Percentiles rank a stretch among this genome's conserved stretches.
Conservation (phyloP, 768 basidiomycete species). For the Boletus rubescentipes region DNA sequence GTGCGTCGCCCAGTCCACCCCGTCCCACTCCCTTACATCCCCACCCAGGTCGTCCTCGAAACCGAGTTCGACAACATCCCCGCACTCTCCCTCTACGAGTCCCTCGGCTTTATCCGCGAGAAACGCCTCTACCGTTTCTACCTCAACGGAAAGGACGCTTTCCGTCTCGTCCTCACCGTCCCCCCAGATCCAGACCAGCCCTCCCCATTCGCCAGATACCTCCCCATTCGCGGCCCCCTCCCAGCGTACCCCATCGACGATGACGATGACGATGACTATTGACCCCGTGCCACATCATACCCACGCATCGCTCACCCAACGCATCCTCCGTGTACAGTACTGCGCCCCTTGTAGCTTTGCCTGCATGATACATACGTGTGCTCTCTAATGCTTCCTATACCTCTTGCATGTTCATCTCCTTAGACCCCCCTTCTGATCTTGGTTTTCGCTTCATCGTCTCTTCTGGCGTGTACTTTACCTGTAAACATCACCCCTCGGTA, state of each 20-base stretch:
- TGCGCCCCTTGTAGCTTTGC: neutral
- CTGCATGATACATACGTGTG: constrained; percentile 11
- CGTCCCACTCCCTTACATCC: neutral
- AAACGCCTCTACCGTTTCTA: constrained; percentile 95
- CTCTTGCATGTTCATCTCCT: neutral
- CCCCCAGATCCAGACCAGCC: constrained; percentile 36
- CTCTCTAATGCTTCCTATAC: constrained; percentile 4
- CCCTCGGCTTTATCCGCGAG: constrained; percentile 93
- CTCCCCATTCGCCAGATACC: constrained; percentile 7
- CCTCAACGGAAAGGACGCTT: constrained; percentile 96
- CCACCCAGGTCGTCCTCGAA: constrained; percentile 80
- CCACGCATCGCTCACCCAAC: neutral
- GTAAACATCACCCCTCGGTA: neutral
- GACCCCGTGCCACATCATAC: constrained; percentile 13
- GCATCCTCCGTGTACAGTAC: constrained; percentile 12
- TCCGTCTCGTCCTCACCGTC: constrained; percentile 70
- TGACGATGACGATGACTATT: constrained; percentile 26
- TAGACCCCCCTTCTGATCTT: neutral
- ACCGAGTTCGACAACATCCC: constrained; percentile 93
- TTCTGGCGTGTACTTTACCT: constrained; percentile 1
- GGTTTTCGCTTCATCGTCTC: neutral
- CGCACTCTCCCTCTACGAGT: constrained; percentile 86
- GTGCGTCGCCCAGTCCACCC: constrained; percentile 42
- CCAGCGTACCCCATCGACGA: constrained; percentile 24
- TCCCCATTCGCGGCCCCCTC: constrained; percentile 16